Conservation (phyloP, 495 filamentous ascomycete genomes). For the Penicillium turbatum region DNA sequence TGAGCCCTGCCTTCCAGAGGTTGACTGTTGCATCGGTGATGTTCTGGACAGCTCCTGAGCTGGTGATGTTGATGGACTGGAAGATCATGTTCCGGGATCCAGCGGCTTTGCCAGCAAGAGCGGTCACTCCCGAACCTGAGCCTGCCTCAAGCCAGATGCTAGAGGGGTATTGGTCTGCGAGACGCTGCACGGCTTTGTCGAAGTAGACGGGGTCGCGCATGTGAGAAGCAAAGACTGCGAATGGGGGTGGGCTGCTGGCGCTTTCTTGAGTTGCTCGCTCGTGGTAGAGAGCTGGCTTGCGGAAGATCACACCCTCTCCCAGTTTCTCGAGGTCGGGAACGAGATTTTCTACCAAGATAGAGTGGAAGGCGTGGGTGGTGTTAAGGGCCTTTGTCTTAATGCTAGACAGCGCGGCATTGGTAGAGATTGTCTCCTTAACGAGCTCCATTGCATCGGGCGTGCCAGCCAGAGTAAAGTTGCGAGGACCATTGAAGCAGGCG, state of each 20-base stretch:
- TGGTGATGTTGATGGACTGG: background rate
- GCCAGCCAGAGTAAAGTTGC: slow-evolving; percentile 44
- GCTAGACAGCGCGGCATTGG: background rate
- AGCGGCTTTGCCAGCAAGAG: slow-evolving; percentile 10
- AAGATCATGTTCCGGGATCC: background rate
- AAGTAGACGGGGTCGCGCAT: slow-evolving; percentile 30
- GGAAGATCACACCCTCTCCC: slow-evolving; percentile 10
- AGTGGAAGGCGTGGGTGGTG: slow-evolving; percentile 51
- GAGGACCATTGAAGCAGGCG: slow-evolving; percentile 48
- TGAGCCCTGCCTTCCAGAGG: background rate
- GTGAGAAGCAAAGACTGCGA: background rate
- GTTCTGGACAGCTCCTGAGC: background rate
- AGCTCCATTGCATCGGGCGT: slow-evolving; percentile 29
- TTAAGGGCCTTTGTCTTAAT: slow-evolving; percentile 36
- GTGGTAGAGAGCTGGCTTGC: background rate
- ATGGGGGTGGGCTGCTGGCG: background rate
- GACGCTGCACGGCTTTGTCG: background rate
- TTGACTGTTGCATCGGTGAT: background rate
- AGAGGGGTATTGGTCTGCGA: slow-evolving; percentile 27
- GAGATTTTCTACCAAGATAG: slow-evolving; percentile 38
- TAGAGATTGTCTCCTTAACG: background rate
- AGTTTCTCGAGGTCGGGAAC: slow-evolving; percentile 25
- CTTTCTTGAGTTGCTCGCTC: background rate
- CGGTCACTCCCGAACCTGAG: slow-evolving; percentile 33
- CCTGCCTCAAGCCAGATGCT: slow-evolving; percentile 40